Base-by-base conservation (phyloP, 768 basidiomycete genomes). In the Termitomyces sp. region DNA sequence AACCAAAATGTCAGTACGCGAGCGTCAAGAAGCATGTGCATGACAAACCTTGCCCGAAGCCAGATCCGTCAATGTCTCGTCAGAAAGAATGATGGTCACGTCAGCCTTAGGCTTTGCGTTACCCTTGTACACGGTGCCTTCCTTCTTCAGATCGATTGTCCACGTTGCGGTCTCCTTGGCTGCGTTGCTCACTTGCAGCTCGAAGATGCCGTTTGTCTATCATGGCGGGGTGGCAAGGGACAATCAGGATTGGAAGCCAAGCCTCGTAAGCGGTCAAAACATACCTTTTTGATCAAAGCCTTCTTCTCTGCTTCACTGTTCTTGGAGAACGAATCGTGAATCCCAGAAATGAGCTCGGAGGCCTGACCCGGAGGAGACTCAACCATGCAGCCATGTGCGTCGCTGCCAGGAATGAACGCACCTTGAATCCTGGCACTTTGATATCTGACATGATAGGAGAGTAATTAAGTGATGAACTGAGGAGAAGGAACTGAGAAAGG, bases 121-220 rank as follows among this genome's bases (percentile, higher is more conserved):
- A 43, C 93, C 93, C 73, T 88, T 87, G 80, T 85, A 87, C 30
- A 95, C 82, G 23, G 79, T 74, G 12, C 90, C 92, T 14, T 82
- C 79, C 75, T 88, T 88, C 83, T 98, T 97, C 69, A 96, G 68
- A 79, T 98, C 95, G 66, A 98, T 92, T 7, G 93, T 95, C 93
- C 93, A 97, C 48, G 80, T 80, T 20, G 77, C 89, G 61, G 85
- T 85, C 72, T 89, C 78, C 59, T 88, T 88, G 16, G 81, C 77
- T 32, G 73, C 79, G 68, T 94, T 93, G 71, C 86, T 84, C 64
- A 96, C 82, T 55, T 85, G 83, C 44, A 97, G 77, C 72, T 94
- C 88, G 70, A 97, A 95, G 68, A 95, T 84, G 61, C 91, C 93
- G 66, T 91, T 93, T 52, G 87, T 89, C 93, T 93, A 52, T 35